Evolutionary conservation across 768 basidiomycete genomes (phyloP).

Genomic region (Amanita rimosa): DNA sequence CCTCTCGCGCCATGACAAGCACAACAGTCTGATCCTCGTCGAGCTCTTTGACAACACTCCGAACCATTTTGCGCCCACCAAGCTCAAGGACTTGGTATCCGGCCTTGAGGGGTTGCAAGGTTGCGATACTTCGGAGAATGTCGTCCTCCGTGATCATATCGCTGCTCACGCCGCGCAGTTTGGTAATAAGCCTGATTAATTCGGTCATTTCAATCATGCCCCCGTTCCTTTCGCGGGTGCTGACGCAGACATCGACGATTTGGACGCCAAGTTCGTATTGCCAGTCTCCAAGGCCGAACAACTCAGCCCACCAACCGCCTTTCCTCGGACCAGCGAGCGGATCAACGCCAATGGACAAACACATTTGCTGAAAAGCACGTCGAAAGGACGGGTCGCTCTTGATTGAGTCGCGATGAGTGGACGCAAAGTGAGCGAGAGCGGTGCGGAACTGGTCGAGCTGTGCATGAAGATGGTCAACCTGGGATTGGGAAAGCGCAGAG

Average conservation of each 20-base stretch:
- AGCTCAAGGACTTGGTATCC: conserved; percentile 81
- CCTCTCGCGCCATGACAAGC: conserved; percentile 58
- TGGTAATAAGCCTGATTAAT: conserved; percentile 66
- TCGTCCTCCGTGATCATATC: conserved; percentile 81
- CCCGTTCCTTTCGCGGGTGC: conserved; percentile 81
- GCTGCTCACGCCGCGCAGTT: conserved; percentile 57
- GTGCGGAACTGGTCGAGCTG: conserved; percentile 81
- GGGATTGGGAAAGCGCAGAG: conserved; percentile 59
- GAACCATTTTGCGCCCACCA: conserved; percentile 69
- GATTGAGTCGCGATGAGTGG: conserved; percentile 77
- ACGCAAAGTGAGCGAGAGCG: conserved; percentile 70
- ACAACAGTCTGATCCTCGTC: conserved; percentile 84
- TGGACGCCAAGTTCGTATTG: conserved; percentile 93
- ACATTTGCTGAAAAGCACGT: conserved; percentile 93
- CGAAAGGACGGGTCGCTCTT: conserved; percentile 77
- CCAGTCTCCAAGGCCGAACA: conserved; percentile 87
- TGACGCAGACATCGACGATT: conserved; percentile 86
- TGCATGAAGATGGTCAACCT: conserved; percentile 67
- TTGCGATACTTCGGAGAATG: conserved; percentile 72
- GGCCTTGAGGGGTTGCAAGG: conserved; percentile 79
- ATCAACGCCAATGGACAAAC: conserved; percentile 88
- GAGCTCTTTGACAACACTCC: conserved; percentile 83
- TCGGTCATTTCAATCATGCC: conserved; percentile 88
- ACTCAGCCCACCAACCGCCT: conserved; percentile 88
- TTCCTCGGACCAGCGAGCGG: conserved; percentile 79